Base-by-base conservation (phyloP, 768 basidiomycete species). In the Pulveroboletus sp. region DNA sequence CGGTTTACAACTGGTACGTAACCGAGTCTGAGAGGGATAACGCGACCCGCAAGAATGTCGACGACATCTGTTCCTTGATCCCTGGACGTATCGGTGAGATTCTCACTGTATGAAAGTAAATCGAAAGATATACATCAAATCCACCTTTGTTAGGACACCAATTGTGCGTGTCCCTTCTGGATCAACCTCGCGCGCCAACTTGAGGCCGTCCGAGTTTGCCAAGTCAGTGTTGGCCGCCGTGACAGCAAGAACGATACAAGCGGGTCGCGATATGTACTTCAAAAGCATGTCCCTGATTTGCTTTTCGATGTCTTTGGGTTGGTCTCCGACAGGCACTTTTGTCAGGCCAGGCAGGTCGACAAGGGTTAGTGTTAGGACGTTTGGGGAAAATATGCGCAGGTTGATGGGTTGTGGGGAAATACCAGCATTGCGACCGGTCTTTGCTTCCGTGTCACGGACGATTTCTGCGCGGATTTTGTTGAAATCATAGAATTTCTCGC, bases 1-100 rank as follows among this genome's bases (percentile, higher is more conserved):
- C 97, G 84, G 69, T 99, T 99, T 62, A 99, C 97, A 9, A 99
- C 97, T 10, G 97, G 97, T 4, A 98, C 97, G 64, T 98, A 99
- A 43, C 97, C 97, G 35, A 99, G 72, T 50, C 97, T 86, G 32
- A 99, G 79, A 41, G 95, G 97, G 63, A 98, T 97, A 58, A 99
- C 84, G 42, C 97, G 84, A 9, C 97, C 95, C 5, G 97, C 97
- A 40, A 99, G 82, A 66, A 99, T 98, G 69, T 99, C 97, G 24
- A 99, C 94, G 31, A 99, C 97, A 67, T 99, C 95, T 6, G 95
- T 98, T 46, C 97, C 97, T 61, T 79, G 80, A 74, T 99, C 95
- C 92, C 92, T 95, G 50, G 50, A 43, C 55, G 33, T 7, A 24
- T 9, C 29, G n/a, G 24, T 64, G 24, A 63, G 45, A 47, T 7